A percentile compares a stretch with the other conserved stretches of the same genome.
phyloP scores from a whole-genome alignment of 495 filamentous ascomycete genomes.

The Clohesyomyces aquaticus region DNA sequence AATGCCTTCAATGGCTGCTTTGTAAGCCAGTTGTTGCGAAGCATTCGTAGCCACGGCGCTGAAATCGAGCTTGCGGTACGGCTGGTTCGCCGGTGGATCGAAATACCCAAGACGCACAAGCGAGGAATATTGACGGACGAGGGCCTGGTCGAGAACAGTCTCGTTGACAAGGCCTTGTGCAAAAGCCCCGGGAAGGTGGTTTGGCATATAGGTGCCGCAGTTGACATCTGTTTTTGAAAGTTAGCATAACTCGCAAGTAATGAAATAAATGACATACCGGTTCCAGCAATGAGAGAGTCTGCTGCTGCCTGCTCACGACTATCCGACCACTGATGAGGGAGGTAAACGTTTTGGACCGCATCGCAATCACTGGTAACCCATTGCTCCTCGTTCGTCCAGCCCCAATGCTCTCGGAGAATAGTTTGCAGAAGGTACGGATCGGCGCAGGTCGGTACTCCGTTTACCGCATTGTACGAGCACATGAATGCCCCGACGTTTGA shows the following conservation, averaged over 20 bases:
- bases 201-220: slow-evolving; percentile 62
- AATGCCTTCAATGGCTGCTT: slow-evolving; percentile 63
- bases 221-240: slow-evolving; percentile 67
- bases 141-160: slow-evolving; percentile 55
- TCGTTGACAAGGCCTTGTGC: slow-evolving; percentile 55
- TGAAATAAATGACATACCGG: too few species aligned
- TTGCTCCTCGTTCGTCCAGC: slow-evolving; percentile 55
- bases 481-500: slow-evolving; percentile 61
- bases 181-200: slow-evolving; percentile 55
- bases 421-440: slow-evolving; percentile 62
- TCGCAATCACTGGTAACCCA: slow-evolving; percentile 65
- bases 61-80: slow-evolving; percentile 59
- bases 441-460: slow-evolving; percentile 61
- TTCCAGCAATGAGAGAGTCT: slow-evolving; percentile 60
- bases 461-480: slow-evolving; percentile 65
- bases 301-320: slow-evolving; percentile 56
- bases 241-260: too few species aligned
- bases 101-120: slow-evolving; percentile 65
- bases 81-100: slow-evolving; percentile 51
- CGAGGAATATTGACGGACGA: slow-evolving; percentile 60
- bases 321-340: slow-evolving; percentile 57
- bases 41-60: slow-evolving; percentile 56
- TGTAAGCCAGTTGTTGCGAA: slow-evolving; percentile 59
- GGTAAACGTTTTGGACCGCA: slow-evolving; percentile 61
- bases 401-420: slow-evolving; percentile 59